Evolutionary conservation across 192 early-diverging fungal genomes (phyloP), one percentile per base, ranked within the genome.

Genomic region (Paraglomus occultum): DNA sequence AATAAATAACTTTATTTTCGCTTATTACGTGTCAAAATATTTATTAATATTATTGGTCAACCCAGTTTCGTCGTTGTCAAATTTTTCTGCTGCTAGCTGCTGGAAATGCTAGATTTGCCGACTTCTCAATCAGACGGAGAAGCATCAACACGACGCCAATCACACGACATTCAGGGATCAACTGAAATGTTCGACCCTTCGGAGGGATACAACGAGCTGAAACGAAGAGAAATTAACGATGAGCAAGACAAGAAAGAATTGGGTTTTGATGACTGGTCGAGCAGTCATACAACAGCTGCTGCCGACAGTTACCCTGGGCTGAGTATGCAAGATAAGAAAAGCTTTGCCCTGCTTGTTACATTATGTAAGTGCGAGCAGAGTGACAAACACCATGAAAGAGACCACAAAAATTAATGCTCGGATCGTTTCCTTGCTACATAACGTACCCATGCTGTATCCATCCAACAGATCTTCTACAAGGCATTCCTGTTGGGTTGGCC

Each of bases 401-500:
- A n/a, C 15, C 23, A 45, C 20, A 40, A 11, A 42, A 50, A 39
- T 17, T 1, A 38, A 50, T 62, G 39, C 11, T 15, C 8, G 39
- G 47, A 1, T 15, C 20, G 10, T 22, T n/a, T 5, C 11, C 51
- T 48, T 11, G 51, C 17, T 63, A 69, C n/a, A n/a, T 69, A 51
- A 40, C 5, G 49, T 22, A 22, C 74, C 8, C 5, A 10, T 38
- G 14, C 47, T 51, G 50, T 68, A 47, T 49, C 20, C 43, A 49
- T 38, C 22, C 46, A 8, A 69, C 75, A 76, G 79, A 99, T 78
- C 76, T 95, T 55, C 88, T 99, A 0, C 97, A 99, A 73, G 97
- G 97, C 11, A 87, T 99, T 45, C 97, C 97, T 5, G 82, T 99
- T 6, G 97, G 97, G 0, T 80, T 97, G 58, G 86, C 87, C 6